Evolutionary conservation across 176 grass and related monocot species (phyloP), one percentile per base, ranked within the genome.

Genomic region (Triticum aestivum): DNA sequence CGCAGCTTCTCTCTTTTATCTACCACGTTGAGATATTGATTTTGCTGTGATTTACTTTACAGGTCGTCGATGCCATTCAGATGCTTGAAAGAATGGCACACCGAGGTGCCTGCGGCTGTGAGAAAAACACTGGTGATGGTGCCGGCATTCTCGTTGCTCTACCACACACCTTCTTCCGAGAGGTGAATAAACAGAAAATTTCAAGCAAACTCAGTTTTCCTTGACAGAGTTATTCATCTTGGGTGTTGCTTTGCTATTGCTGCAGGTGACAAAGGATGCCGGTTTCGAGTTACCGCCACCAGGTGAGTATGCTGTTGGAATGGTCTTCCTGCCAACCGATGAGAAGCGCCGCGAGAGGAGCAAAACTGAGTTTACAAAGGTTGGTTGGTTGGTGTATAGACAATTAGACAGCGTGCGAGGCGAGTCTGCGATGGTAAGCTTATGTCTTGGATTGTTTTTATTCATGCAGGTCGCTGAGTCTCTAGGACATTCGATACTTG

Each of bases 81-180:
- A 99, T 99, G 97, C 92, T 99, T 20, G 94, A 94, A 72, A 89
- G 97, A 80, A 99, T 99, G 97, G 90, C 97, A 1, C 97, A 99
- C 78, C 94, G 97, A 15, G 97, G 97, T 56, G 97, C 94, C 32
- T 97, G 97, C 11, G 97, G 97, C 74, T 96, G 97, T 33, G 97
- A 99, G 86, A 89, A 91, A 82, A 99, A 99, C 58, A 97, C 97
- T 4, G 97, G 97, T 61, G 97, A 99, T 81, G 97, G 97, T 59
- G 97, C 94, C 5, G 97, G 97, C 41, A 99, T 99, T 14, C 80
- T 99, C 32, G 97, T 99, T 3, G 97, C 94, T 35, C 79, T 99
- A n/a, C 97, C 97, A 12, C 94, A 96, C 75, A 87, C 27, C 54
- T 99, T 94, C 85, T 97, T 91, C 73, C 79, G 61, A 41, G 90